Percentiles rank a stretch among this genome's conserved stretches.
Conservation (phyloP, 1,284 basidiomycete genomes). For the Cryptococcus maquisensis region DNA sequence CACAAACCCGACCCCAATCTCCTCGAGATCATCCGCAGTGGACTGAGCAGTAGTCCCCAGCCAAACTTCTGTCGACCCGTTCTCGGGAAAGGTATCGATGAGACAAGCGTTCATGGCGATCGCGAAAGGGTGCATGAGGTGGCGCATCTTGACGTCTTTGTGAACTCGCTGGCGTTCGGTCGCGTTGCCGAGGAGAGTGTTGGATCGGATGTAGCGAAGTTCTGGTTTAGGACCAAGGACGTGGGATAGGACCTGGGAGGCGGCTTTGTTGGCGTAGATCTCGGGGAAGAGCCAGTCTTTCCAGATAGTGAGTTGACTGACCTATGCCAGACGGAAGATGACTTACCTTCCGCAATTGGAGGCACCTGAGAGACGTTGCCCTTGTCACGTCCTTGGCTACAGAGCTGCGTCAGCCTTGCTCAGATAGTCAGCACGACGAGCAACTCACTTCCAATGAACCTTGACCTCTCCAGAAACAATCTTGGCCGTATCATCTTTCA, state of each 20-base stretch:
- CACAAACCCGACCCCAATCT: too few relatives aligned
- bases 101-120: constrained; percentile 12
- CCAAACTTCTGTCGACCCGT: constrained; percentile 17
- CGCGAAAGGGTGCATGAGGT: constrained; percentile 14
- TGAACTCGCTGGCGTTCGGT: constrained; percentile 12
- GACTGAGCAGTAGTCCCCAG: constrained; percentile 5
- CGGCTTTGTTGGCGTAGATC: constrained; percentile 16
- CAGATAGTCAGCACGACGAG: background rate
- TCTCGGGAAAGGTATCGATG: constrained; percentile 13
- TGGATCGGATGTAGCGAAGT: constrained; percentile 16
- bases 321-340: background rate
- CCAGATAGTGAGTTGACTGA: background rate
- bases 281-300: constrained; percentile 10
- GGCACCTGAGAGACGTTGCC: constrained; percentile 20
- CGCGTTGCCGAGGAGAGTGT: constrained; percentile 15
- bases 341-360: constrained; percentile 14
- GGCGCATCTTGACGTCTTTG: constrained; percentile 13
- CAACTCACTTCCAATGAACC: constrained; percentile 13
- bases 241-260: constrained; percentile 7
- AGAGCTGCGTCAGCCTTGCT: background rate
- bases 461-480: constrained; percentile 10
- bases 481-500: constrained; percentile 14
- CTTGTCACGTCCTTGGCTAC: constrained; percentile 7
- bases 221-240: constrained; percentile 15
- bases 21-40: too few relatives aligned